Percentiles rank a stretch among this genome's conserved stretches.
These are phyloP conservation scores for Hericium rajendrae DNA, from an alignment of 768 basidiomycete genomes.

Conservation along the genomic window DNA sequence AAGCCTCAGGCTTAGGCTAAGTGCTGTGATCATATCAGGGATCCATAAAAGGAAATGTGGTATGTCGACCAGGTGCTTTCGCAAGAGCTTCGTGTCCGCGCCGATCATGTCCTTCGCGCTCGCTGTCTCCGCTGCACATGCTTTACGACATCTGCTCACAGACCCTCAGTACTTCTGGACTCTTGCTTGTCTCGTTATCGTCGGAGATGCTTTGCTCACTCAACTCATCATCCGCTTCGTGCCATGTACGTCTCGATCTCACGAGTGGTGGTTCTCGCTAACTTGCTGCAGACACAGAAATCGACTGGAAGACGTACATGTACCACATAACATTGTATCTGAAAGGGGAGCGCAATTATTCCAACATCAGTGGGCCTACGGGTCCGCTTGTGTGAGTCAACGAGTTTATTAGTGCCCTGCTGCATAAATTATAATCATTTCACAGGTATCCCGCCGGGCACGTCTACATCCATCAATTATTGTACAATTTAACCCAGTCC, in stretches of 20 bases:
- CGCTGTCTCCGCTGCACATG: not conserved
- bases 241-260: slow-evolving; percentile 52
- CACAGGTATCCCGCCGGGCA: slow-evolving; percentile 92
- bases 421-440: not conserved
- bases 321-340: slow-evolving; percentile 71
- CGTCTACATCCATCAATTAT: slow-evolving; percentile 66
- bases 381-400: slow-evolving; percentile 78
- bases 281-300: slow-evolving; percentile 76
- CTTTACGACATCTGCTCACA: slow-evolving; percentile 30
- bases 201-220: slow-evolving; percentile 73
- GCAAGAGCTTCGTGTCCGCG: not conserved
- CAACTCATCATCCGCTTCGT: slow-evolving; percentile 72
- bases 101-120: not conserved
- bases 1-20: no score
- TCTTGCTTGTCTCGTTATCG: slow-evolving; percentile 51
- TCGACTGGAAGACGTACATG: slow-evolving; percentile 97
- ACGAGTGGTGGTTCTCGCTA: slow-evolving; percentile 4
- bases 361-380: slow-evolving; percentile 75
- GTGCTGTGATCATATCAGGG: no score
- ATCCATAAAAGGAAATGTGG: no score
- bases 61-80: no score
- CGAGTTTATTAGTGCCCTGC: not conserved
- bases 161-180: slow-evolving; percentile 57
- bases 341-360: slow-evolving; percentile 78
- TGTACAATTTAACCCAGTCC: slow-evolving; percentile 53